Evolutionary conservation across 2,329 filamentous ascomycete genomes (phyloP).

Genomic region (Claviceps paspali): DNA sequence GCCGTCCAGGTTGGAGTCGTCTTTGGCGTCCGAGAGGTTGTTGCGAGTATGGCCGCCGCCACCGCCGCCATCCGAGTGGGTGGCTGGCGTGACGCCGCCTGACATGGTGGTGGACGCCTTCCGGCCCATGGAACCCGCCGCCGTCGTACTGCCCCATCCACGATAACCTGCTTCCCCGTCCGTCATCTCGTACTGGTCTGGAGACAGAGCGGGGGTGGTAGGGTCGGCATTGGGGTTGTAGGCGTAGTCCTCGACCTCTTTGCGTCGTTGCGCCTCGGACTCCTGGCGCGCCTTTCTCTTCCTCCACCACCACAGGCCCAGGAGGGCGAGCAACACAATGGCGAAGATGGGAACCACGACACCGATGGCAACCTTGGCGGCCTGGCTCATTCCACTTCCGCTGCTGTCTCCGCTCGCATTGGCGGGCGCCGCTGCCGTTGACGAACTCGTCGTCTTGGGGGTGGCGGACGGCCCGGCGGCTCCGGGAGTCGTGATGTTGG

Average conservation of each 20-base stretch:
- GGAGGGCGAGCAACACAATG: slow-evolving; percentile 65
- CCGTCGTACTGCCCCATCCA: slow-evolving; percentile 77
- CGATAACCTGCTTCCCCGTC: slow-evolving; percentile 69
- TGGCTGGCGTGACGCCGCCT: slow-evolving; percentile 48
- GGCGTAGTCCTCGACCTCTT: slow-evolving; percentile 93
- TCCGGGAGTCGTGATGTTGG: slow-evolving; percentile 4
- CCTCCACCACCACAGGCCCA: slow-evolving; percentile 72
- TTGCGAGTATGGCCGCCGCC: slow-evolving; percentile 37
- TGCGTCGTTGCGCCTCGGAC: slow-evolving; percentile 75
- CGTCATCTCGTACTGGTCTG: slow-evolving; percentile 54
- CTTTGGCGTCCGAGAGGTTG: slow-evolving; percentile 51
- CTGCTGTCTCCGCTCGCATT: slow-evolving; percentile 13
- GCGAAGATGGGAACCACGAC: slow-evolving; percentile 87
- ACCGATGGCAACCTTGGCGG: slow-evolving; percentile 73
- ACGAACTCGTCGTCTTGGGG: slow-evolving; percentile 8
- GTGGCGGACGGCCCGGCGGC: slow-evolving; percentile 5
- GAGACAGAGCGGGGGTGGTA: slow-evolving; percentile 42
- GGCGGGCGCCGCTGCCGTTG: slow-evolving; percentile 16
- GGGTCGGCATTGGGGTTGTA: slow-evolving; percentile 97
- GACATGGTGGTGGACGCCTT: slow-evolving; percentile 86
- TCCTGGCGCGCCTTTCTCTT: slow-evolving; percentile 74
- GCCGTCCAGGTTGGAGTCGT: slow-evolving; percentile 43
- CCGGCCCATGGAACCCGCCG: slow-evolving; percentile 51
- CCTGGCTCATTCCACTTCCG: slow-evolving; percentile 37
- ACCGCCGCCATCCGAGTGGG: slow-evolving; percentile 61